A percentile compares a stretch with the other conserved stretches of the same genome.
Conservation (phyloP, 208 protist genomes). For the Crithidia brevicula region DNA sequence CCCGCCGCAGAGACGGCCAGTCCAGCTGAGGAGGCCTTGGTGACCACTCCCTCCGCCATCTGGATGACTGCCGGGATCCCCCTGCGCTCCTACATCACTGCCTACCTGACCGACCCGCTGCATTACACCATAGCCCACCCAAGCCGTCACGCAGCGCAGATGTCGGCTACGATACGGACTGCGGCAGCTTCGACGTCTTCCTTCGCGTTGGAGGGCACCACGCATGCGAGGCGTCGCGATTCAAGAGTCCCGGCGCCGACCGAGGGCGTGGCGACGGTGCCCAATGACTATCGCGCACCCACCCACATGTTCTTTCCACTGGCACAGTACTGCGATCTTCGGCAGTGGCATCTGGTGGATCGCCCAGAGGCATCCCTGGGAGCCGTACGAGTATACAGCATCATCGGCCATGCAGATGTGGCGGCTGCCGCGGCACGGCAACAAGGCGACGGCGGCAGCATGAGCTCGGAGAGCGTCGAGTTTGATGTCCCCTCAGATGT, state of each 20-base stretch:
- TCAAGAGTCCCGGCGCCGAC: background rate
- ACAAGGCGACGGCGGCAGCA: background rate
- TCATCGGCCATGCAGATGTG: background rate
- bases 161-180: background rate
- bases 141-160: background rate
- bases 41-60: background rate
- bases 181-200: background rate
- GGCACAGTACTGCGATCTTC: slow-evolving; percentile 2
- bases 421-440: background rate
- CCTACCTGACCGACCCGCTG: background rate
- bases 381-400: background rate
- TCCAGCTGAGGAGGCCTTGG: background rate
- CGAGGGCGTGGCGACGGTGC: slow-evolving; percentile 4
- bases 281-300: background rate
- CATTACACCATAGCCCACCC: background rate
- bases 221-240: background rate
- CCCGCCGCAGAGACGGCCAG: background rate
- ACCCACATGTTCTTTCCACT: slow-evolving; percentile 1
- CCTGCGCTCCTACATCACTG: background rate
- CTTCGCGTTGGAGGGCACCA: background rate
- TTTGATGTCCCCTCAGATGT: background rate
- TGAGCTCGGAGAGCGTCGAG: background rate
- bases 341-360: slow-evolving; percentile 6
- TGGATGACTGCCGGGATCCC: slow-evolving; percentile 6
- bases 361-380: background rate